Base-by-base conservation (phyloP, 164 flowering plant genomes). In the Stephania cephalantha region DNA sequence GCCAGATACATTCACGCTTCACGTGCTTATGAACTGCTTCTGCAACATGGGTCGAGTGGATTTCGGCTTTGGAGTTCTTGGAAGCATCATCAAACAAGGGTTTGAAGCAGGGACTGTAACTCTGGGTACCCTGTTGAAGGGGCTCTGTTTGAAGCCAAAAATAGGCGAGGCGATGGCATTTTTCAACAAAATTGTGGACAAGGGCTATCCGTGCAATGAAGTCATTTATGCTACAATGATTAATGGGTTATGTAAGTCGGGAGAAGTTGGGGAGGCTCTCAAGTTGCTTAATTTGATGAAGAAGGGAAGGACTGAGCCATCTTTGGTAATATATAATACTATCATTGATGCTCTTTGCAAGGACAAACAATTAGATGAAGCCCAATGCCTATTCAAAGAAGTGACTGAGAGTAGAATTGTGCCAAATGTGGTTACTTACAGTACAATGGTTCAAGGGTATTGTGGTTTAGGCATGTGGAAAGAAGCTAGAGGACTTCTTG, bases 21-120 rank as follows among this genome's bases (percentile, higher is more conserved):
- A 42, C 31, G 64, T 73, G 11, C 15, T 63, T n/a, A 61, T 73
- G 13, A 73, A 73, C 31, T 73, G 66, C 35, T 73, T 42, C 31
- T 73, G 75, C 67, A 30, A 45, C 48, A 35, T 73, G 50, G 67
- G 64, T 61, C 64, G 68, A 4, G 69, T 73, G 12, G 68, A 73
- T 35, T 30, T 42, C 52, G 64, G 66, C 20, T 61, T 61, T n/a
- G 66, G 22, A 18, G 66, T 61, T 61, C 9, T 61, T 5, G 66
- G 66, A 15, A 45, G 22, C 46, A 12, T 73, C 7, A 3, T 63
- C 29, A 73, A 61, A 45, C 48, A 45, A n/a, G 75, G 53, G 25
- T 44, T n/a, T n/a, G 68, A 73, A 10, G 5, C 69, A 18, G 13
- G 42, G 20, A 1, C 18, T 12, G 48, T 73, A 15, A 58, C 75